Evolutionary conservation across 148 eudicot genomes (phyloP).

Genomic region (Polygonum maritimum): DNA sequence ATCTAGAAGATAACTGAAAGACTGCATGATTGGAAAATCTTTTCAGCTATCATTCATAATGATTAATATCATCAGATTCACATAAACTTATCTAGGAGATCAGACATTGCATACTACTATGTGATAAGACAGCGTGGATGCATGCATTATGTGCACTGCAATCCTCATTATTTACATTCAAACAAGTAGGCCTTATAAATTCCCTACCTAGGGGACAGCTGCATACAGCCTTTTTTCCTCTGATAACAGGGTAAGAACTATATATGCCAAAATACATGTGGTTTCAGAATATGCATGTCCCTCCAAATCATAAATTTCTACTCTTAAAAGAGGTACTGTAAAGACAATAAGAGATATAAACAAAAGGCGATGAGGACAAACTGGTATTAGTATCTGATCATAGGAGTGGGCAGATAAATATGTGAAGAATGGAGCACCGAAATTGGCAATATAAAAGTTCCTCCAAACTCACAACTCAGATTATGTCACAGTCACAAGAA

Average conservation of each 20-base stretch:
- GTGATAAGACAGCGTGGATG: background rate
- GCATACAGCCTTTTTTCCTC: background rate
- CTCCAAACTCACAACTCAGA: too few species aligned
- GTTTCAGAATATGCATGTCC: background rate
- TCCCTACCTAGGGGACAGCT: background rate
- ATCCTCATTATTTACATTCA: background rate
- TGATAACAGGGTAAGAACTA: background rate
- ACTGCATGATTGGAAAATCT: too few species aligned
- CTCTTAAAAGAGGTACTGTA: background rate
- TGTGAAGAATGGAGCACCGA: background rate
- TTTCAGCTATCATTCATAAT: too few species aligned
- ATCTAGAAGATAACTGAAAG: too few species aligned
- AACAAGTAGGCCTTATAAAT: background rate
- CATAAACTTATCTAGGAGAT: background rate
- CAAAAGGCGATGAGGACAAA: background rate
- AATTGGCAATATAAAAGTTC: background rate
- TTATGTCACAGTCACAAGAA: too few species aligned
- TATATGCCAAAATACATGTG: slow-evolving; percentile 3
- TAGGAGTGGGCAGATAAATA: background rate
- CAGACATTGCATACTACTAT: background rate
- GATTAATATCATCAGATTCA: background rate
- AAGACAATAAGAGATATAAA: background rate
- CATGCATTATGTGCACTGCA: background rate
- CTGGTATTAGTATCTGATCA: background rate
- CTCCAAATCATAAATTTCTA: background rate